Base-by-base conservation (phyloP, 2,329 filamentous ascomycete species). In the Monilinia vaccinii-corymbosi region DNA sequence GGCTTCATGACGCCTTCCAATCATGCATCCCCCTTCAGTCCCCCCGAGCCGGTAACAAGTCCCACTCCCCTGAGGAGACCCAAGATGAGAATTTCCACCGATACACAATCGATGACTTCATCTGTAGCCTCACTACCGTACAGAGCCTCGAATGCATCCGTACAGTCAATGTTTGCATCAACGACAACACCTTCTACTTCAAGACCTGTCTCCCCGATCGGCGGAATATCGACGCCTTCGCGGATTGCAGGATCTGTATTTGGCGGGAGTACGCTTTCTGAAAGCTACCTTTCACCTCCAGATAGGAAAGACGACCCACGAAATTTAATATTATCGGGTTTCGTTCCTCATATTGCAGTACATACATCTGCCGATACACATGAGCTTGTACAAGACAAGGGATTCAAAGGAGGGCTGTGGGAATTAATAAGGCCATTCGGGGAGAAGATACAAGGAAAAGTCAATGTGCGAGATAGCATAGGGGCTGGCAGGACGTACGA, bases 401-500 rank as follows among this genome's bases (percentile, higher is more conserved):
- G 95, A 0, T 89, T 97, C 66, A 78, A 83, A 44, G 81, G 85
- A 48, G 92, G 93, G 0, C 79, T 99, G 52, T 86, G 91, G 78
- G 89, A 96, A 73, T 77, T 99, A 28, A 76, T 99, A 60, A 81
- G 93, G 55, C 93, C 94, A 0, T 99, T 96, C 75, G 94, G 94
- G 34, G 94, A 99, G 74, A 83, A 81, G 18, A 81, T 97, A 0
- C 83, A 87, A 53, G 94, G 94, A 34, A 96, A 94, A 70, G 87
- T 99, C 56, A 89, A 89, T 4, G 87, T 97, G 59, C 80, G 94
- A 68, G 94, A 99, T 74, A 97, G 92, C 71, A 85, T 89, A 66
- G 93, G 94, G 10, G 83, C 87, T 47, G 92, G 91, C 71, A 85
- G 85, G 70, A 82, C 84, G 44, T 93, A 88, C 77, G 93, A 97